Evolutionary conservation across 2,329 filamentous ascomycete species (phyloP), one percentile per base, ranked within the genome.

Genomic region (Ploettnerulaceae sp.): DNA sequence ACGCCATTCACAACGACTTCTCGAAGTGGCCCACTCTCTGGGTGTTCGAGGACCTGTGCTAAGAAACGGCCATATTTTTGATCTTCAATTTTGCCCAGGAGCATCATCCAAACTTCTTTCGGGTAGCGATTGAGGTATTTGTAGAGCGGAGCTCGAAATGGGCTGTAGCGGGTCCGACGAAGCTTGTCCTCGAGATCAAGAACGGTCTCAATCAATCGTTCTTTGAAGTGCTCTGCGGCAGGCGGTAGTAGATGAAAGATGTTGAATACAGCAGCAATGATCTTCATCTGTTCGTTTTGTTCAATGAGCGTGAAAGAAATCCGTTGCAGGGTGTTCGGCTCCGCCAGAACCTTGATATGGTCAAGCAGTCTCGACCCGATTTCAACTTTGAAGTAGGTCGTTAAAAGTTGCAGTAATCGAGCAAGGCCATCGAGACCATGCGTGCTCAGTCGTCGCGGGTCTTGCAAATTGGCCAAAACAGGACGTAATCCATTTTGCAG

Each of bases 341-440:
- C 89, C 1, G 91, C 90, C 54, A 98, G 89, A 8, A 84, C 79
- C 62, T 91, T 91, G 67, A 96, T 85, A 60, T 98, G 93, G 54
- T 97, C 91, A 7, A 99, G 74, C n/a, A 99, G 70, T 18, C 93
- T 81, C 17, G 88, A 80, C 5, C 93, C 94, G 44, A 99, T 98
- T 64, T 98, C 93, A 1, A 97, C 90, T 68, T 98, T 99, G 69
- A 99, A 99, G 66, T 98, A 98, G 49, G 93, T 97, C 0, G 91
- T 98, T 14, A 99, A 73, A 2, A 99, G 74, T 54, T 93, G 91
- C 50, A 99, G 69, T 1, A 99, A 74, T 29, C 91, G 82, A 14
- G 90, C 90, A 24, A 99, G 72, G 20, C 95, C 95, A 63, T 97
- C 90, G 4, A 99, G 72, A 2, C 90, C 90, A 58, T 90, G 86